Evolutionary conservation across 441 rosid genomes (phyloP), one percentile per base, ranked within the genome.

Genomic region (Syzygium syzygioides): DNA sequence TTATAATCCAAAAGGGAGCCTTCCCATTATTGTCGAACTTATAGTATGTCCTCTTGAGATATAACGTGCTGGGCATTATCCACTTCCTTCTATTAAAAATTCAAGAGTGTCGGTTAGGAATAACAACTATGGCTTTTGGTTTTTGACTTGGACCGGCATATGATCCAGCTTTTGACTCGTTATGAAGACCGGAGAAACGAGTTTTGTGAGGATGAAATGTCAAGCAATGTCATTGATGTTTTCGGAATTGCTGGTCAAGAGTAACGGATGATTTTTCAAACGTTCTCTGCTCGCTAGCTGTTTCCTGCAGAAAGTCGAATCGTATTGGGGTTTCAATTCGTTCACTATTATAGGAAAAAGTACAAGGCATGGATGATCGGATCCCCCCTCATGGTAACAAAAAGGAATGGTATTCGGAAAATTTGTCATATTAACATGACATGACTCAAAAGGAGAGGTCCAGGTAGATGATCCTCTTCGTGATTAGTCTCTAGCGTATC

Each of bases 401-500:
- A 60, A 26, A 4, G 28, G 14, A 59, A 60, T 28, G 1, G 13
- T 5, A 13, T 60, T 13, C n/a, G 30, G 32, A 12, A 53, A 53
- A 14, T 13, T 28, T 60, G 32, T 60, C 66, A 14, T 14, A 2
- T 28, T 60, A 8, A 28, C n/a, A 60, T 28, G 3, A 60, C 32
- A 13, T 28, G 66, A 6, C n/a, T 60, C 66, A 6, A 60, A 28
- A 28, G 66, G 66, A 15, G 32, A 28, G 32, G 8, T 28, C 66
- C 66, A 14, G 3, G 28, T 28, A 71, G n/a, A 37, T 13, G 50
- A 71, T 4, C 17, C 17, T 71, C 83, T 20, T 71, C 28, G 9
- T 14, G 12, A 5, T 37, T 37, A 37, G 15, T 25, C n/a, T 1
- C 28, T 1, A 0, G 3, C 23, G 13, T 37, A 37, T 11, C 23